Conservation (phyloP, 2,329 filamentous ascomycete species). For the Aspergillus japonicus region DNA sequence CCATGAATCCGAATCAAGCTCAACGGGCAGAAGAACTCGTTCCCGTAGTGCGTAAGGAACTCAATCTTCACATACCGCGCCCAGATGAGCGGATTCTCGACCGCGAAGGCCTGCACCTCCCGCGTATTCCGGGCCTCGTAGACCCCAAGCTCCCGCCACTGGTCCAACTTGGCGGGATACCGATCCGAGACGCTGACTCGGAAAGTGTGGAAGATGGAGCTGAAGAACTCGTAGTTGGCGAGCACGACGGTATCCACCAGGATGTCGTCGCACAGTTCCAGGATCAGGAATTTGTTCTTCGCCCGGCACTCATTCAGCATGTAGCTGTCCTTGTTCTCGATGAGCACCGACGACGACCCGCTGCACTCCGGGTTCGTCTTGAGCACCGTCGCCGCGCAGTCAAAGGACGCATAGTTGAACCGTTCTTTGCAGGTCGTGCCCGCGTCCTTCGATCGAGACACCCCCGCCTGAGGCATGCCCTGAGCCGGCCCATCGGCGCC, state of each 20-base stretch:
- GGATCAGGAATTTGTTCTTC: constrained; percentile 87
- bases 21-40: constrained; percentile 93
- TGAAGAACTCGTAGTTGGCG: constrained; percentile 99
- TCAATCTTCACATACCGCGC: constrained; percentile 90
- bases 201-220: constrained; percentile 90
- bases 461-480: constrained; percentile 50
- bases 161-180: constrained; percentile 87
- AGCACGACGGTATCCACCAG: constrained; percentile 94
- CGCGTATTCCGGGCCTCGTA: constrained; percentile 91
- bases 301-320: constrained; percentile 91
- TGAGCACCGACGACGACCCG: constrained; percentile 81
- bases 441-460: constrained; percentile 80
- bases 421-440: constrained; percentile 97
- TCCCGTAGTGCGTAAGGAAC: constrained; percentile 89
- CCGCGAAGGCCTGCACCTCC: constrained; percentile 88
- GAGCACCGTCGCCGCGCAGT: constrained; percentile 88
- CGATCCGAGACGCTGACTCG: constrained; percentile 89
- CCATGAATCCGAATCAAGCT: constrained; percentile 90
- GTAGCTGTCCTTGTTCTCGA: constrained; percentile 98
- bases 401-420: constrained; percentile 96
- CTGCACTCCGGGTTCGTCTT: constrained; percentile 87
- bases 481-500: constrained; percentile 37
- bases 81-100: constrained; percentile 95
- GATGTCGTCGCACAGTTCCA: constrained; percentile 85
- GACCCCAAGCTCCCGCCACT: constrained; percentile 84